These are phyloP conservation scores for Wickerhamomyces sp. DNA, from an alignment of 1,139 yeast species.

Conservation along the genomic window DNA sequence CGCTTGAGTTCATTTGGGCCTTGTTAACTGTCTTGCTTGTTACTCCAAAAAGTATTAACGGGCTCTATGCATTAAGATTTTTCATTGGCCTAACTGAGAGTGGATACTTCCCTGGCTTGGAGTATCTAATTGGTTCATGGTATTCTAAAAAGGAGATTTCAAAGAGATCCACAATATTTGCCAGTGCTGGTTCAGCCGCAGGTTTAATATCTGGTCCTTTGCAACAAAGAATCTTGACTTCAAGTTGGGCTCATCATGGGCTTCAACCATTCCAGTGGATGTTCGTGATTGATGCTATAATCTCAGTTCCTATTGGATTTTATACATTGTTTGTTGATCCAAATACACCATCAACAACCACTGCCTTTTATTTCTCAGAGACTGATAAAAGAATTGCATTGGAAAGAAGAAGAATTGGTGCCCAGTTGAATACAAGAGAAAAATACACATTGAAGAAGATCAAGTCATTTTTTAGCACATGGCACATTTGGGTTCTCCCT, in stretches of 20 bases:
- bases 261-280: constrained; percentile 47
- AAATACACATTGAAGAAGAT: constrained; percentile 12
- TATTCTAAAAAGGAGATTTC: constrained; percentile 1
- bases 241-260: constrained; percentile 32
- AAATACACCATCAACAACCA: constrained; percentile 20
- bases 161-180: constrained; percentile 19
- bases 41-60: not conserved
- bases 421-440: constrained; percentile 16
- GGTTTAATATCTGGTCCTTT: constrained; percentile 36
- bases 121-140: constrained; percentile 2
- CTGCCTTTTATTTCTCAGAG: constrained; percentile 14
- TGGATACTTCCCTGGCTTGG: constrained; percentile 2
- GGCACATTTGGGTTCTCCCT: too few species aligned
- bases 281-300: constrained; percentile 49
- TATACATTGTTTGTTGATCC: constrained; percentile 21
- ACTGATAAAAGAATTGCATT: constrained; percentile 14
- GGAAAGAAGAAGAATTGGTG: constrained; percentile 17
- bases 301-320: constrained; percentile 44
- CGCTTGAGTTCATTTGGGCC: constrained; percentile 2
- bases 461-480: constrained; percentile 34
- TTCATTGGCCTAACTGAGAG: constrained; percentile 1
- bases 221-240: constrained; percentile 21
- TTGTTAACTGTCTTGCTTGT: not conserved
- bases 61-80: not conserved
- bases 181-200: constrained; percentile 21